Conservation (phyloP, 495 filamentous ascomycete species). For the Penicillium canariense region DNA sequence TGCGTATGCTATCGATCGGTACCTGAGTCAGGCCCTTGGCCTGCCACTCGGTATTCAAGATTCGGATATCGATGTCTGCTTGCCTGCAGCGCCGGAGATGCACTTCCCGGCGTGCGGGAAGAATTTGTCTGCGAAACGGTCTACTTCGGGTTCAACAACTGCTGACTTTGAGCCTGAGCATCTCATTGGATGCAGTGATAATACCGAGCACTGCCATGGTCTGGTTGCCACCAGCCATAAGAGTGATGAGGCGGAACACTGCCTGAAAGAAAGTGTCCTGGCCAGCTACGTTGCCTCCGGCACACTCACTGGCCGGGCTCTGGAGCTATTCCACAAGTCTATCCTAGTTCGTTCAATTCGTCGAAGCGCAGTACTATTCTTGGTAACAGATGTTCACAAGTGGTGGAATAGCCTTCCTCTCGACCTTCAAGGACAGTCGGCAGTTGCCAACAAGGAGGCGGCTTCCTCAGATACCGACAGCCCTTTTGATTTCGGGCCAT, state of each 20-base stretch:
- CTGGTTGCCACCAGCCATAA: neutral
- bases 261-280: conserved; percentile 30
- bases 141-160: neutral
- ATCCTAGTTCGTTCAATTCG: conserved; percentile 37
- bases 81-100: conserved; percentile 30
- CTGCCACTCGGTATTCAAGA: conserved; percentile 44
- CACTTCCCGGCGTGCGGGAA: conserved; percentile 24
- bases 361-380: conserved; percentile 34
- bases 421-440: conserved; percentile 24
- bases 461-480: conserved; percentile 2
- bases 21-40: conserved; percentile 47
- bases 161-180: neutral
- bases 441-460: neutral
- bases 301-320: conserved; percentile 37
- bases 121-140: neutral
- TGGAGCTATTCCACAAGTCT: conserved; percentile 45
- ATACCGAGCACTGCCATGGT: neutral
- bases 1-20: conserved; percentile 49
- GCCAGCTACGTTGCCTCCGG: conserved; percentile 43
- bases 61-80: conserved; percentile 43
- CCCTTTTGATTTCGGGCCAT: conserved; percentile 39
- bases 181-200: neutral
- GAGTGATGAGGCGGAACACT: conserved; percentile 8
- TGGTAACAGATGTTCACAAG: conserved; percentile 45
- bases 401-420: conserved; percentile 44